Evolutionary conservation across 2,329 filamentous ascomycete species (phyloP).

Genomic region (Metarhizium guizhouense): DNA sequence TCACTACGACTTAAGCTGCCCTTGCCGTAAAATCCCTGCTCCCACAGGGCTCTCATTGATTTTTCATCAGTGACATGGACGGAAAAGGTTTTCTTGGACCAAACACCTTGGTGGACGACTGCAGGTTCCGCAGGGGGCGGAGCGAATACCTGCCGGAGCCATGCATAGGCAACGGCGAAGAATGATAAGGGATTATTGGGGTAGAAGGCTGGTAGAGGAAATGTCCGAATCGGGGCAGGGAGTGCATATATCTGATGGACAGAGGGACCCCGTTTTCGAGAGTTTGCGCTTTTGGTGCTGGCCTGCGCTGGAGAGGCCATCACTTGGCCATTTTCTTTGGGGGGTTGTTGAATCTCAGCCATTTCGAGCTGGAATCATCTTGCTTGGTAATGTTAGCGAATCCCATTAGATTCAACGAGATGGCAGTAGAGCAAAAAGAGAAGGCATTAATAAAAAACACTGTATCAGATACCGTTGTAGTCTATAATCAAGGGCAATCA

Average conservation of each 20-base stretch:
- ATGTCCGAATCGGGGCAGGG: constrained; percentile 70
- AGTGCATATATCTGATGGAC: constrained; percentile 71
- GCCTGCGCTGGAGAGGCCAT: constrained; percentile 10
- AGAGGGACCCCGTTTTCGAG: constrained; percentile 28
- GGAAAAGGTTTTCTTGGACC: constrained; percentile 73
- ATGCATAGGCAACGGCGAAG: constrained; percentile 68
- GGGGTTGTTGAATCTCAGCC: constrained; percentile 28
- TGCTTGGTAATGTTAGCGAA: constrained; percentile 23
- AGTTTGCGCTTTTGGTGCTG: constrained; percentile 7
- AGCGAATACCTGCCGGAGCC: constrained; percentile 64
- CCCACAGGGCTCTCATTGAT: constrained; percentile 78
- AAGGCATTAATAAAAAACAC: constrained; percentile 11
- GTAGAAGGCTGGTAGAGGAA: constrained; percentile 80
- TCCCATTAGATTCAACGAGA: neutral
- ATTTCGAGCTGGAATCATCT: constrained; percentile 37
- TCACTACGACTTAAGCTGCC: constrained; percentile 89
- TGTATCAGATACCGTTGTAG: constrained; percentile 96
- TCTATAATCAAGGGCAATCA: constrained; percentile 64
- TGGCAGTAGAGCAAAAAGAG: neutral
- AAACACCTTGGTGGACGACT: constrained; percentile 61
- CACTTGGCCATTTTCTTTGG: constrained; percentile 9
- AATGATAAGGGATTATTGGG: constrained; percentile 88
- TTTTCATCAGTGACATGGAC: constrained; percentile 72
- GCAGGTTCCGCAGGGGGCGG: constrained; percentile 56
- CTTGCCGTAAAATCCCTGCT: constrained; percentile 96